Evolutionary conservation across 768 basidiomycete species (phyloP).

Genomic region (Multifurca ochricompacta): DNA sequence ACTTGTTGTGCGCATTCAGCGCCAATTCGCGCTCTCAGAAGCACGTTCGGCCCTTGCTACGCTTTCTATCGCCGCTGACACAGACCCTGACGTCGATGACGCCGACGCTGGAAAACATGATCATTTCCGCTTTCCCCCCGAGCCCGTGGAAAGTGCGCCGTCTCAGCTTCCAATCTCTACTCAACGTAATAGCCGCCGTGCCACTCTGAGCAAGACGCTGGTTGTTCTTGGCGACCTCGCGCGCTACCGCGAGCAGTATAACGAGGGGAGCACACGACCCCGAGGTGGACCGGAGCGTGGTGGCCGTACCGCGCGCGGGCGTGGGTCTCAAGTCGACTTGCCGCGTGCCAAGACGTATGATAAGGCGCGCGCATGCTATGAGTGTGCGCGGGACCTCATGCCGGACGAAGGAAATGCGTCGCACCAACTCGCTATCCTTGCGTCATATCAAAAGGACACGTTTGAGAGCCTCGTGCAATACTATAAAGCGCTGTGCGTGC

Average conservation of each 20-base stretch:
- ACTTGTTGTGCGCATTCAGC: constrained; percentile 66
- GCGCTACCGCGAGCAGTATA: constrained; percentile 87
- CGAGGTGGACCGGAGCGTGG: constrained; percentile 63
- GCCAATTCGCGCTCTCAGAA: constrained; percentile 62
- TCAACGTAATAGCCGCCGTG: constrained; percentile 57
- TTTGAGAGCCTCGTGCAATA: constrained; percentile 79
- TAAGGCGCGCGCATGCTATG: constrained; percentile 73
- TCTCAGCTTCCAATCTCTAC: constrained; percentile 32
- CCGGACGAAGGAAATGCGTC: constrained; percentile 92
- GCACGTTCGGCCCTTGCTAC: constrained; percentile 47
- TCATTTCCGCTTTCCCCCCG: constrained; percentile 57
- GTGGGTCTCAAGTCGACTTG: constrained; percentile 32
- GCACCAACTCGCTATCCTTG: constrained; percentile 91
- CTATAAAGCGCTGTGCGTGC: constrained; percentile 84
- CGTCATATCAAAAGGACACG: constrained; percentile 76
- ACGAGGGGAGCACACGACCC: constrained; percentile 57
- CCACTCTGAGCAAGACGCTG: constrained; percentile 77
- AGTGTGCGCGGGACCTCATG: constrained; percentile 71
- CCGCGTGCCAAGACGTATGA: constrained; percentile 48
- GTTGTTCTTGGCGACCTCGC: constrained; percentile 93
- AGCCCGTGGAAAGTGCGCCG: constrained; percentile 33
- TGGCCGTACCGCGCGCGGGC: constrained; percentile 41
- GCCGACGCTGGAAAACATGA: constrained; percentile 37
- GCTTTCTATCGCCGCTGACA: constrained; percentile 45
- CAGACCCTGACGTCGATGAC: constrained; percentile 28